These are phyloP conservation scores for Coemansia interrupta DNA, from an alignment of 192 early-diverging fungal species.

Conservation along the genomic window DNA sequence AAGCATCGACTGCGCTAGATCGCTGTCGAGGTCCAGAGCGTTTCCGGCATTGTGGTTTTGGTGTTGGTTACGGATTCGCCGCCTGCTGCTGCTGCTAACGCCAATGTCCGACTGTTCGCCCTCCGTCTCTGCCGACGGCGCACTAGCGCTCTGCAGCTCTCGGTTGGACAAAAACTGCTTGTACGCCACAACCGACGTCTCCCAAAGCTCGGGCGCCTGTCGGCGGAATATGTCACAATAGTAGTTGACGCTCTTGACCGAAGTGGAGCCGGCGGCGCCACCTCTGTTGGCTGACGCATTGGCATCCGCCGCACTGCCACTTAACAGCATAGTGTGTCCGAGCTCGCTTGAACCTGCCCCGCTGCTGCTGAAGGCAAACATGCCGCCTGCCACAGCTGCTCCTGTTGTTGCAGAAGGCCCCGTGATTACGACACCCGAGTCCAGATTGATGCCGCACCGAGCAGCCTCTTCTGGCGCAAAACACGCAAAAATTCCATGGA, in stretches of 20 bases:
- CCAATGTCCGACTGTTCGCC: conserved; percentile 2
- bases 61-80: neutral
- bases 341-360: neutral
- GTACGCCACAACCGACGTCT: conserved; percentile 34
- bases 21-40: neutral
- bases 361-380: too few relatives aligned
- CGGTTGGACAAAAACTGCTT: conserved; percentile 21
- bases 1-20: neutral
- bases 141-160: conserved; percentile 19
- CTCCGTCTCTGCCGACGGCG: neutral
- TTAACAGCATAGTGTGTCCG: neutral
- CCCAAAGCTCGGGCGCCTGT: conserved; percentile 30
- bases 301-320: neutral
- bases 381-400: neutral
- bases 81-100: neutral
- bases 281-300: neutral
- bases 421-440: neutral
- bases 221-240: conserved; percentile 47
- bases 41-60: neutral
- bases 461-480: conserved; percentile 17
- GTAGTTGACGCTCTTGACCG: conserved; percentile 49
- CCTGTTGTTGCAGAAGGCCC: neutral
- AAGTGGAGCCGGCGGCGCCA: neutral
- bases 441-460: neutral
- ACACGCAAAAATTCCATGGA: conserved; percentile 35